Evolutionary conservation across 2,329 filamentous ascomycete species (phyloP).

Genomic region (Monosporascus sp.): DNA sequence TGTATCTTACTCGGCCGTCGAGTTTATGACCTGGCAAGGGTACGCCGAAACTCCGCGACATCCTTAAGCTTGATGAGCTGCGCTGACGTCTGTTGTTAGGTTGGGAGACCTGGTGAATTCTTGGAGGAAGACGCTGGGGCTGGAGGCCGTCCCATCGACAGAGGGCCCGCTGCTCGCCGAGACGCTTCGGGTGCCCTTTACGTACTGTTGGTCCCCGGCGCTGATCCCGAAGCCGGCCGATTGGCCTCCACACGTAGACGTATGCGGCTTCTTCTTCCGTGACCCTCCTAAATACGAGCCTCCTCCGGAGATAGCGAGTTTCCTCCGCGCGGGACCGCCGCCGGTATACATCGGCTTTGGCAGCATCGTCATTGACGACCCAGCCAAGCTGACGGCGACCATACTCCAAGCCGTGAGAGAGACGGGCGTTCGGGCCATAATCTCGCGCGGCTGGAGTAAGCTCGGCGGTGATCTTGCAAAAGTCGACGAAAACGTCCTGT

Average conservation of each 20-base stretch:
- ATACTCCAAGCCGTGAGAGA: conserved; percentile 35
- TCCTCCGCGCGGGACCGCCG: conserved; percentile 62
- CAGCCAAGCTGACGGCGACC: conserved; percentile 30
- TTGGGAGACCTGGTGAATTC: conserved; percentile 76
- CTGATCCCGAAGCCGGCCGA: conserved; percentile 75
- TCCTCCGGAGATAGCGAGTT: conserved; percentile 57
- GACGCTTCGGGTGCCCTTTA: conserved; percentile 69
- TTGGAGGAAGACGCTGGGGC: conserved; percentile 64
- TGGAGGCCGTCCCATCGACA: conserved; percentile 54
- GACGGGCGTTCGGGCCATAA: conserved; percentile 41
- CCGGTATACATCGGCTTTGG: conserved; percentile 82
- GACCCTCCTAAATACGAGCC: conserved; percentile 62
- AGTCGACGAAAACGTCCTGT: conserved; percentile 30
- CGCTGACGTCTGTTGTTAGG: conserved; percentile 65
- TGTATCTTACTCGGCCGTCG: conserved; percentile 71
- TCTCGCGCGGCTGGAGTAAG: conserved; percentile 33
- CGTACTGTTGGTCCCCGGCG: conserved; percentile 83
- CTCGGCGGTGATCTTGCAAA: conserved; percentile 1
- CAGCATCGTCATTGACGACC: conserved; percentile 64
- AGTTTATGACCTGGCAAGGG: conserved; percentile 86
- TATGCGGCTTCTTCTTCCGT: conserved; percentile 74
- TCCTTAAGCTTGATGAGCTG: conserved; percentile 64
- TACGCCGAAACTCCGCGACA: conserved; percentile 48
- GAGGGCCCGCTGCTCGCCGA: conserved; percentile 73
- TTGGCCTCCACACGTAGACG: conserved; percentile 60